Evolutionary conservation across 1,284 basidiomycete genomes (phyloP).

Genomic region (Sporisorium sorghi): DNA sequence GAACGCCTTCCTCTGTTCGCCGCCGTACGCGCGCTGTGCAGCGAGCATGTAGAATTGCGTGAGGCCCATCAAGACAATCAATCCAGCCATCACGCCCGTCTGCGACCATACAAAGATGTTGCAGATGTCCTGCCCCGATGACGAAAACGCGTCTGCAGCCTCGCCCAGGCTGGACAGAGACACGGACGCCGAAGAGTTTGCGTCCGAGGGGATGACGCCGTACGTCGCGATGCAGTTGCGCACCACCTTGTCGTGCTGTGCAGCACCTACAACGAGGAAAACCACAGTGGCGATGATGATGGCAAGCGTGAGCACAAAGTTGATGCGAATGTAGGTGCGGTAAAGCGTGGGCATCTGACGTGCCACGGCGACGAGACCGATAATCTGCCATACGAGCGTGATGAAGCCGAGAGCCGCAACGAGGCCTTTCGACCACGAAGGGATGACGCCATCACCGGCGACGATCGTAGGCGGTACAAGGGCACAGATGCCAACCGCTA

Average conservation of each 20-base stretch:
- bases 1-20: constrained; percentile 53
- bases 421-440: constrained; percentile 59
- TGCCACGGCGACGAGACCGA: constrained; percentile 58
- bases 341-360: constrained; percentile 58
- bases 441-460: constrained; percentile 58
- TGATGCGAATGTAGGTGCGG: constrained; percentile 63
- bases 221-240: constrained; percentile 50
- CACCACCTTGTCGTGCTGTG: constrained; percentile 52
- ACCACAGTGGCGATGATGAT: constrained; percentile 57
- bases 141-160: constrained; percentile 30
- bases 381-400: constrained; percentile 60
- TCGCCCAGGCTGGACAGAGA: constrained; percentile 21
- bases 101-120: constrained; percentile 66
- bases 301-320: constrained; percentile 58
- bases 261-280: constrained; percentile 57
- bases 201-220: constrained; percentile 36
- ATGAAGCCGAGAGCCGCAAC: constrained; percentile 61
- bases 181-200: constrained; percentile 16
- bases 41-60: constrained; percentile 68
- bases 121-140: constrained; percentile 54
- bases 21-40: constrained; percentile 62
- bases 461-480: constrained; percentile 64
- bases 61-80: constrained; percentile 63
- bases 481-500: constrained; percentile 59
- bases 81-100: constrained; percentile 62